phyloP scores from a whole-genome alignment of 352 stramenopile genomes.

The Phytophthora cactorum region DNA sequence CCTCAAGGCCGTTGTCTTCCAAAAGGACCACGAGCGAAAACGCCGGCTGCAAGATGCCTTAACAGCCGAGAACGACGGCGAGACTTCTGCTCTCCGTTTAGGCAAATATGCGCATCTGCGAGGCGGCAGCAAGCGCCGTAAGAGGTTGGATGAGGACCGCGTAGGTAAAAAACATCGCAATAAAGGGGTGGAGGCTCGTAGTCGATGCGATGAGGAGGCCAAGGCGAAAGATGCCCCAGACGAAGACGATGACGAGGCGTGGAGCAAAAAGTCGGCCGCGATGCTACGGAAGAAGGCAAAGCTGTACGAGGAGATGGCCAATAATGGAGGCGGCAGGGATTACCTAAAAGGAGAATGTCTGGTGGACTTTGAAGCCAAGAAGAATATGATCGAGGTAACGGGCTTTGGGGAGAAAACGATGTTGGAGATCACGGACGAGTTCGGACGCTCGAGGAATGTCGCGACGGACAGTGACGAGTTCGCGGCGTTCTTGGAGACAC shows the following conservation, averaged over 20 bases:
- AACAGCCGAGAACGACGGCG: conserved; percentile 29
- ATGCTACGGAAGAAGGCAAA: conserved; percentile 76
- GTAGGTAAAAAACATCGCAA: conserved; percentile 44
- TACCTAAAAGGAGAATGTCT: conserved; percentile 57
- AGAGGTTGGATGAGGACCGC: conserved; percentile 33
- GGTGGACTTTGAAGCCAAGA: conserved; percentile 76
- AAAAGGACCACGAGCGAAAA: conserved; percentile 83
- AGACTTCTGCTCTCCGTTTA: conserved; percentile 15
- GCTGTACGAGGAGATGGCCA: conserved; percentile 79
- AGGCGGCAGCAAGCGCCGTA: conserved; percentile 40
- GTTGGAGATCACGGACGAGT: conserved; percentile 61
- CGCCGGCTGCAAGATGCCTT: conserved; percentile 53
- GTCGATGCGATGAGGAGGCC: conserved; percentile 54
- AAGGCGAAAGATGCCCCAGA: conserved; percentile 50
- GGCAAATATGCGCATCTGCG: conserved; percentile 60
- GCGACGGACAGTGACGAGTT: conserved; percentile 46
- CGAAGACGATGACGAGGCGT: conserved; percentile 69
- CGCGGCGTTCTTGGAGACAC: conserved; percentile 26
- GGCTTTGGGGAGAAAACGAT: conserved; percentile 8
- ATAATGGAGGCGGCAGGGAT: conserved; percentile 23
- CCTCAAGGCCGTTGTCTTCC: conserved; percentile 82
- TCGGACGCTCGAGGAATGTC: conserved; percentile 56
- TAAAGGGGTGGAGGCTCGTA: conserved; percentile 62
- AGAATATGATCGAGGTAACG: conserved; percentile 1
- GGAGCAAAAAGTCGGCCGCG: conserved; percentile 58